A percentile compares a stretch with the other conserved stretches of the same genome.
Evolutionary conservation across 176 grass and related monocot genomes (phyloP).

Genomic region (Guadua angustifolia): DNA sequence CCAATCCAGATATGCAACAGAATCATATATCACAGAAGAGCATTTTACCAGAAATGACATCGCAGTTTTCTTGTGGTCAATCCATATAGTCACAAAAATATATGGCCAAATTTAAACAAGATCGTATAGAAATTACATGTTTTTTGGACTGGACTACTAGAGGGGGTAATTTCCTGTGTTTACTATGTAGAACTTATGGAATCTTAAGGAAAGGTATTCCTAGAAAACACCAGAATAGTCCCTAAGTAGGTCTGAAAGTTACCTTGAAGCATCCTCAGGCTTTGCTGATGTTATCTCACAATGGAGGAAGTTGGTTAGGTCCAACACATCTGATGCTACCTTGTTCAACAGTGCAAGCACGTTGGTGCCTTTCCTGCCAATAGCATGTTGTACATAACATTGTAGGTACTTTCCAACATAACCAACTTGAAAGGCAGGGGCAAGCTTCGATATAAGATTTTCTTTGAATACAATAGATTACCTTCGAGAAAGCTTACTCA

Average conservation of each 20-base stretch:
- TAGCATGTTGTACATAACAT: slow-evolving; percentile 34
- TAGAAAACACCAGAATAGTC: slow-evolving; percentile 27
- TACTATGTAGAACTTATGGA: background rate
- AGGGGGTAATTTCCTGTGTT: background rate
- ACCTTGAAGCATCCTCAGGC: slow-evolving; percentile 54
- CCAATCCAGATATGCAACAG: background rate
- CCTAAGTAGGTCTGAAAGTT: slow-evolving; percentile 36
- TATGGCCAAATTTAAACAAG: background rate
- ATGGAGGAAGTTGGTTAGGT: slow-evolving; percentile 79
- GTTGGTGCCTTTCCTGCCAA: slow-evolving; percentile 70
- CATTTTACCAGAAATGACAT: background rate
- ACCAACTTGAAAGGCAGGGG: slow-evolving; percentile 24
- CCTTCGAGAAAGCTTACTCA: slow-evolving; percentile 92
- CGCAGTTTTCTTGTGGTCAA: background rate
- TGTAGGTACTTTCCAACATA: slow-evolving; percentile 23
- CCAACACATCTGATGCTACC: slow-evolving; percentile 78
- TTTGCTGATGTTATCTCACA: slow-evolving; percentile 58
- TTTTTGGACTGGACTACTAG: background rate
- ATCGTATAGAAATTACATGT: background rate
- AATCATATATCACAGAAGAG: background rate
- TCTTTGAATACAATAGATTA: slow-evolving; percentile 36
- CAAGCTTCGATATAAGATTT: slow-evolving; percentile 23
- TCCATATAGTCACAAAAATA: background rate
- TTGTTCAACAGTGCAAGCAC: slow-evolving; percentile 72
- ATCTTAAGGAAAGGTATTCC: slow-evolving; percentile 3